phyloP scores from a whole-genome alignment of 306 rosid species.

The Biancaea sappan region DNA sequence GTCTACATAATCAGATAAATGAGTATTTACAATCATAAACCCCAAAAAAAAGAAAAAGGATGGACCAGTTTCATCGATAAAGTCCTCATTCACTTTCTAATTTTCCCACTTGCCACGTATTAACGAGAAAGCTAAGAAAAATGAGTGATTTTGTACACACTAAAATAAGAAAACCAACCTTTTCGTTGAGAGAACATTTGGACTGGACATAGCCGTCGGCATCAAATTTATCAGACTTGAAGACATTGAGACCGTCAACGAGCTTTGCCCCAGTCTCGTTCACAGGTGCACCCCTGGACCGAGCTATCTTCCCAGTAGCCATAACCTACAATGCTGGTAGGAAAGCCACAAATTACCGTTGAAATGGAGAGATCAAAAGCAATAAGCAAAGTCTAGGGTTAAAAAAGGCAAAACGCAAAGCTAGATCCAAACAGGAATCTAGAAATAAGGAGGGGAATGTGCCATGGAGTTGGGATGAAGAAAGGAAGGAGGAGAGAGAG shows the following conservation, averaged over 20 bases:
- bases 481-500: conserved; percentile 15
- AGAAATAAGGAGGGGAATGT: neutral
- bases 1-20: neutral
- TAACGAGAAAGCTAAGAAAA: conserved; percentile 10
- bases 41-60: neutral
- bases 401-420: neutral
- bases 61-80: neutral
- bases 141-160: neutral
- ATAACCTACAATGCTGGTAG: conserved; percentile 21
- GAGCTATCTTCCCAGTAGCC: conserved; percentile 77
- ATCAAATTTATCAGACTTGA: conserved; percentile 85
- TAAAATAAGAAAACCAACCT: conserved; percentile 43
- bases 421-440: conserved; percentile 38
- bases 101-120: neutral
- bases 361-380: conserved; percentile 21
- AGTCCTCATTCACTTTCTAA: neutral
- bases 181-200: conserved; percentile 81
- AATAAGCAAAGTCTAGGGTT: conserved; percentile 33
- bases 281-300: conserved; percentile 57
- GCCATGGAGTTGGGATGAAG: conserved; percentile 12
- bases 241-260: conserved; percentile 74
- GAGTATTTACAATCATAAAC: neutral
- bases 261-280: conserved; percentile 77
- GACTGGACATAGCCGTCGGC: conserved; percentile 73
- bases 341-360: neutral